Evolutionary conservation across 768 basidiomycete genomes (phyloP).

Genomic region (Boletus vermiculosoides): DNA sequence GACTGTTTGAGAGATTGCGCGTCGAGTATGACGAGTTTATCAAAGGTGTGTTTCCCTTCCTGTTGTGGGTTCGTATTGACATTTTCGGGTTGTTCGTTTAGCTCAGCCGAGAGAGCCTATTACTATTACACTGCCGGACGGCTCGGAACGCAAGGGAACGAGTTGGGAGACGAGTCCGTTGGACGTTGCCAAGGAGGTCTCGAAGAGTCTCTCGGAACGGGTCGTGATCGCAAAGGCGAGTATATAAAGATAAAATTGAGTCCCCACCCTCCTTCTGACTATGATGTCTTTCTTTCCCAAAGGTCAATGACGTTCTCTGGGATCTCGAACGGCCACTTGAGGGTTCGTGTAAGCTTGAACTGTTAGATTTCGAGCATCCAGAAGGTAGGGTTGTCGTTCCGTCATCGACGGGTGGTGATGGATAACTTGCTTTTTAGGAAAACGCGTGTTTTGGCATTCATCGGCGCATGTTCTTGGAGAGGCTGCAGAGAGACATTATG

Average conservation of each 20-base stretch:
- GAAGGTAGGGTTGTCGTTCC: slow-evolving; percentile 50
- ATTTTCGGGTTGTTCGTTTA: not conserved
- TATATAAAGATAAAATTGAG: not conserved
- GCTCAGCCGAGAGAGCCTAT: slow-evolving; percentile 85
- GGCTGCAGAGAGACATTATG: slow-evolving; percentile 93
- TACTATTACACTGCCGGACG: slow-evolving; percentile 81
- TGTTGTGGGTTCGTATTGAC: not conserved
- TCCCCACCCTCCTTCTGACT: not conserved
- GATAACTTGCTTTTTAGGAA: slow-evolving; percentile 47
- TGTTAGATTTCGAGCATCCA: slow-evolving; percentile 90
- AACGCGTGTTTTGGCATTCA: slow-evolving; percentile 99
- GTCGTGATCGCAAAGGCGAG: slow-evolving; percentile 91
- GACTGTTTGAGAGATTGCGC: slow-evolving; percentile 86
- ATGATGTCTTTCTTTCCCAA: not conserved
- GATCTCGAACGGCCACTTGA: slow-evolving; percentile 96
- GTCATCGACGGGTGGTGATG: not conserved
- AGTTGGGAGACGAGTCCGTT: slow-evolving; percentile 96
- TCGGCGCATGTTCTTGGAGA: slow-evolving; percentile 98
- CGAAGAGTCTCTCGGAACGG: slow-evolving; percentile 83
- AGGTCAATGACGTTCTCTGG: slow-evolving; percentile 86
- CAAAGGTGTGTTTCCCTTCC: slow-evolving; percentile 48
- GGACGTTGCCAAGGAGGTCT: slow-evolving; percentile 84
- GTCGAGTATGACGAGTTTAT: slow-evolving; percentile 79
- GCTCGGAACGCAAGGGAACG: slow-evolving; percentile 75
- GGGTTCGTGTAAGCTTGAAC: slow-evolving; percentile 69